Base-by-base conservation (phyloP, 2,329 filamentous ascomycete genomes). In the Aspergillus ochraceus region DNA sequence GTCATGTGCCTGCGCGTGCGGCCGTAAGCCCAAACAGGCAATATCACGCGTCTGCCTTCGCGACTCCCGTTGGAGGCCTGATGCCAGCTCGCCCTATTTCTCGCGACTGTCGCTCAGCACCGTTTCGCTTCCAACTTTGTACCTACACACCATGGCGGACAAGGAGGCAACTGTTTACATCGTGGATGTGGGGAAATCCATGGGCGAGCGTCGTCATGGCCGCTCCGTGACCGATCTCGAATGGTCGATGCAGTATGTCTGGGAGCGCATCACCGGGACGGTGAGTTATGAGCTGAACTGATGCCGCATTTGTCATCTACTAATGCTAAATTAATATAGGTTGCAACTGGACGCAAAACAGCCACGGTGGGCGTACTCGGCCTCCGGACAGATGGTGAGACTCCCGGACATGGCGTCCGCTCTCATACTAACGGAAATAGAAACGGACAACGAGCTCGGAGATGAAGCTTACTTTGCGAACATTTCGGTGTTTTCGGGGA, bases 111-210 rank as follows among this genome's bases (percentile, higher is more conserved):
- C 29, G 57, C 17, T 36, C 49, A 14, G 32, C 29, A 46, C 32
- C n/a, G 45, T 19, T 51, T 49, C 29, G n/a, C 2, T 24, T 17
- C 6, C n/a, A n/a, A 20, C 12, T 5, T n/a, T 4, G 20, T 26
- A 22, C 42, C 6, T n/a, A 8, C 55, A 61, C 66, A 81, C 60
- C 57, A 98, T 98, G 94, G 90, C 92, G 11, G 88, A 90, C 63
- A 99, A 99, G 75, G 92, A 98, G 80, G 92, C 92, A 9, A 95
- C 90, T 0, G 86, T 98, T 49, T 99, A 95, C 76, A 89, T 99
- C 67, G 79, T 99, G 61, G 95, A 99, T 77, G 81, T 97, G 24
- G 93, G 92, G 59, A 82, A 80, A 70, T 90, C 93, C n/a, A 97
- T 96, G 90, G 89, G 83, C 59, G 81, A 90, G 71, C 84, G 81